Evolutionary conservation across 2,329 filamentous ascomycete genomes (phyloP), one percentile per base, ranked within the genome.

Genomic region (Leptoxyphium fumago): DNA sequence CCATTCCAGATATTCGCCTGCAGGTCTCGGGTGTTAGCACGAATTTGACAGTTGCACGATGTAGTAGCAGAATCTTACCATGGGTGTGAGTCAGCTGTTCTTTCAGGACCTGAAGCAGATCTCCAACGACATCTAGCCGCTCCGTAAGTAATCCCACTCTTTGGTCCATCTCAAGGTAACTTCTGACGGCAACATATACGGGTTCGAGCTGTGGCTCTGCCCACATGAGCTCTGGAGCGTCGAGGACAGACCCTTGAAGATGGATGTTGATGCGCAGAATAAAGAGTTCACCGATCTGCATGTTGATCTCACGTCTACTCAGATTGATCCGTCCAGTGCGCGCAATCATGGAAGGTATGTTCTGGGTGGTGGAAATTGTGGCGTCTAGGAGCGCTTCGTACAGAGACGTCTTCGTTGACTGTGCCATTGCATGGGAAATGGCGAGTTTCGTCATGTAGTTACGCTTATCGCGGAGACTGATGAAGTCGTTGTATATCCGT

Each of bases 401-500:
- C 6, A 96, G 75, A 4, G 86, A 94, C 2, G 91, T 98, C 77
- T 85, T 47, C 58, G 96, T 91, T 50, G 85, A 94, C 64, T 98
- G 91, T 0, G 89, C 84, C 40, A 98, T 70, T 2, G 91, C 91
- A 67, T 98, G 91, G 13, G 86, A 94, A 59, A 96, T 96, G 45
- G 89, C 87, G 32, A 96, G 71, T 67, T 96, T 96, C 53, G 83
- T 93, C 91, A 96, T 96, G 68, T 96, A 94, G 64, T 94, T 94
- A 57, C 80, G 80, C 65, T 94, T 94, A 56, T 96, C 89, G 41
- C 88, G 75, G 48, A 98, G 66, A 2, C 85, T 91, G 64, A 98
- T 98, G 57, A 98, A 98, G 65, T 98, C 91, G 64, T 98, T 98
- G 74, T 98, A 98, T 63, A 98, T 98, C 42, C 91, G 82, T 17